Base-by-base conservation (phyloP, 257 asterid genomes). In the Rehmannia glutinosa region DNA sequence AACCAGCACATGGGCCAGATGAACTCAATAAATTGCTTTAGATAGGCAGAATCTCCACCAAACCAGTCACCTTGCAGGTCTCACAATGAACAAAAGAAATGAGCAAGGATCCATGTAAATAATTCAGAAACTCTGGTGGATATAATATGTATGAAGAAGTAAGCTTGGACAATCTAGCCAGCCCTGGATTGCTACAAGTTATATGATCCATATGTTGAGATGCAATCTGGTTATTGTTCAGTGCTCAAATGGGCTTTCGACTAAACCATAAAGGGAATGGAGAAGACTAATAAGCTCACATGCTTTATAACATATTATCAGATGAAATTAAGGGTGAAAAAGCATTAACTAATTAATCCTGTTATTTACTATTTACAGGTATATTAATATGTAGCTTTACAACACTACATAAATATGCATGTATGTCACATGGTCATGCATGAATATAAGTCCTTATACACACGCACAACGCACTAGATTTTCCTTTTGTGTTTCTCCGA, bases 161-260 rank as follows among this genome's bases (percentile, higher is more conserved):
- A 10, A 24, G 49, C 58, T 21, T 46, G 6, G 33, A n/a, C 62
- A 17, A 69, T 67, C 65, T 60, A 39, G 56, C 62, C 57, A 39
- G 30, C 64, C 4, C 19, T 36, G 47, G 47, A 20, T 27, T 66
- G 58, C 45, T 59, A 58, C 33, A 13, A 57, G 38, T 61, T 20
- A 32, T 20, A 56, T 25, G 21, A 8, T 20, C 19, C 46, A 23
- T 28, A 54, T 27, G 39, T 38, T 59, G 7, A 21, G 45, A 28
- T 43, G 61, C 25, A 30, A 39, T 19, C 33, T 50, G 9, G 53
- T 21, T 4, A 25, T 32, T 17, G 3, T 51, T 36, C 46, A 32
- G 38, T 32, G 74, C 35, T 57, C 13, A 23, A 16, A 62, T n/a
- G 8, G 30, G 25, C 46, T 66, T 53, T 51, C 42, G 17, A 51